Conservation (phyloP, 371 early-diverging fungal genomes). For the Dinochytrium kinnereticum region DNA sequence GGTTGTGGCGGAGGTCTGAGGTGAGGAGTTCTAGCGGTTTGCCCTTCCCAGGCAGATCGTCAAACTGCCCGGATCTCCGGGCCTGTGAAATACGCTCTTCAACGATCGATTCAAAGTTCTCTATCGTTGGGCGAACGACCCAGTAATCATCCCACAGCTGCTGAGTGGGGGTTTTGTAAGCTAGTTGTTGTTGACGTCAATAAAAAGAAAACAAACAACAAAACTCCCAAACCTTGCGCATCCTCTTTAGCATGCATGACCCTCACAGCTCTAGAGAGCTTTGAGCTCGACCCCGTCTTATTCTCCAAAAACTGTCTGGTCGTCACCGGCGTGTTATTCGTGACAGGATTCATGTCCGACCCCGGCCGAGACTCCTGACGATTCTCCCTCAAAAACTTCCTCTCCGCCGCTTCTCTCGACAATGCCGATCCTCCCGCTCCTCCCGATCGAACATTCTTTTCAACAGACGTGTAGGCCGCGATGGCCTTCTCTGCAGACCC, state of each 20-base stretch:
- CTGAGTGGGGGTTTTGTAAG: constrained; percentile 35
- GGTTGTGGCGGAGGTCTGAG: constrained; percentile 42
- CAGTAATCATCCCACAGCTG: constrained; percentile 32
- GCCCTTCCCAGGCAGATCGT: constrained; percentile 53
- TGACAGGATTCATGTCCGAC: not conserved
- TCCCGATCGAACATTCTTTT: not conserved
- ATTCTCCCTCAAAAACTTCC: constrained; percentile 15
- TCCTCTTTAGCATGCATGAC: constrained; percentile 19
- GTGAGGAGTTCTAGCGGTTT: constrained; percentile 47
- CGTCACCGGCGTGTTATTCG: not conserved
- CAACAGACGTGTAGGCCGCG: not conserved
- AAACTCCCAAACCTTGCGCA: constrained; percentile 2
- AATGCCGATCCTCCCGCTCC: not conserved
- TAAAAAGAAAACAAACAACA: not conserved
- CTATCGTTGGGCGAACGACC: constrained; percentile 31
- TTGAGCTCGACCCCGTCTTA: not conserved
- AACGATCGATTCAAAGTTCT: constrained; percentile 37
- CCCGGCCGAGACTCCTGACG: constrained; percentile 13
- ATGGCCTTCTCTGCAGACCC: constrained; percentile 7
- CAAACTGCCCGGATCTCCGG: constrained; percentile 54
- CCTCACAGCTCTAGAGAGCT: not conserved
- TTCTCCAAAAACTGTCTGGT: constrained; percentile 10
- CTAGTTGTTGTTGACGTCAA: not conserved
- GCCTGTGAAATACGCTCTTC: constrained; percentile 54
- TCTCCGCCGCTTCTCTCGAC: constrained; percentile 8